Evolutionary conservation across 805 yeast genomes (phyloP), one percentile per base, ranked within the genome.

Genomic region (Sugiyamaella smithiae): DNA sequence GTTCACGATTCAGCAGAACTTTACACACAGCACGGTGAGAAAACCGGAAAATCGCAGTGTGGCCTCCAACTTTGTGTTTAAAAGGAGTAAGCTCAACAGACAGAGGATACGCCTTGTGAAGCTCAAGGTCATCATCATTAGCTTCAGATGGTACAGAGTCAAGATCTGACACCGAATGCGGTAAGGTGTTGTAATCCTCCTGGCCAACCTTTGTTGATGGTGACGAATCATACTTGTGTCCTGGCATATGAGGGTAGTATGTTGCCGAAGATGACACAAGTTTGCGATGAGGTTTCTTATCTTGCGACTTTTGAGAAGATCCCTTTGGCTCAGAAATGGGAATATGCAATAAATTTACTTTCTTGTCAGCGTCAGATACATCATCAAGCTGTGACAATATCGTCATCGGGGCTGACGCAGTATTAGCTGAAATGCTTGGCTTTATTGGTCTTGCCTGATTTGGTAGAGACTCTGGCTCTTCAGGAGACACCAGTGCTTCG

Each of bases 51-150:
- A 93, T 89, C 1, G 97, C 97, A 0, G 97, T 91, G 64, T 93
- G 99, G 0, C 99, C 99, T 5, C 99, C 99, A 19, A 93, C 98
- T 62, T 87, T 89, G 63, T 93, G 89, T 48, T 84, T 82, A 68
- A 90, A 91, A 1, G 98, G 98, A 46, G 87, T 80, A 50, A 91
- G 69, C 64, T 91, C 97, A 1, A 90, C 96, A 1, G 96, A 86
- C 25, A 88, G 55, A 0, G 75, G 74, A 53, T 58, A 57, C 41
- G n/a, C n/a, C n/a, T 19, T 19, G 17, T 22, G 14, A 7, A 17
- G 5, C 12, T 20, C 28, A 5, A 23, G 29, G 12, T 23, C 32
- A 14, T 40, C 33, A 24, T 20, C 33, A 17, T 19, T 6, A 5
- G 43, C 24, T 3, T 25, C 43, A n/a, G 43, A 14, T 9, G 37